Percentiles rank a stretch among this genome's conserved stretches.
Conservation (phyloP, 2,329 filamentous ascomycete species). For the Ophiostoma angusticollis region DNA sequence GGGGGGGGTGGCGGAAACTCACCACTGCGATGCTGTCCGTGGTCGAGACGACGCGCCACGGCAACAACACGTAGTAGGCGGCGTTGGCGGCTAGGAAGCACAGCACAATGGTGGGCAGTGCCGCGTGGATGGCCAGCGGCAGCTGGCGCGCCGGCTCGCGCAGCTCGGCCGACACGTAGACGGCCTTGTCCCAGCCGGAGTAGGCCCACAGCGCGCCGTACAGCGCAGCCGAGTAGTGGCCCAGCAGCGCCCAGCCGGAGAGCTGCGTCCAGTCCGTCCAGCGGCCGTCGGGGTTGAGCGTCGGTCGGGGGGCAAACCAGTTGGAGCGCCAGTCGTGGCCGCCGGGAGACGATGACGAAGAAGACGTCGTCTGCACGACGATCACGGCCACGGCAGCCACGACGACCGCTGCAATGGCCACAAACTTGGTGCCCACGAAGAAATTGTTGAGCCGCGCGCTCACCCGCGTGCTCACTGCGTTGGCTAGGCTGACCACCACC, state of each 20-base stretch:
- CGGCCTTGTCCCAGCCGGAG: constrained; percentile 53
- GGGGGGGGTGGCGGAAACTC: constrained; percentile 17
- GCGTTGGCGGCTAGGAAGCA: constrained; percentile 49
- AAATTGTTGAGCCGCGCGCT: constrained; percentile 42
- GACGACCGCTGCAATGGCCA: constrained; percentile 34
- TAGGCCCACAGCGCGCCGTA: constrained; percentile 54
- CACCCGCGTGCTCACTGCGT: constrained; percentile 42
- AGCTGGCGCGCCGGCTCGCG: constrained; percentile 38
- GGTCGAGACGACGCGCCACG: constrained; percentile 43
- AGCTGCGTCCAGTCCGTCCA: constrained; percentile 36
- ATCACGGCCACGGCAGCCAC: constrained; percentile 36
- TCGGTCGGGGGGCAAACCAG: constrained; percentile 44
- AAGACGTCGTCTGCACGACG: constrained; percentile 25
- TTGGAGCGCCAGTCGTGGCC: constrained; percentile 38
- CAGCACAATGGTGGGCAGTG: constrained; percentile 44
- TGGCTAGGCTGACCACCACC: constrained; percentile 33
- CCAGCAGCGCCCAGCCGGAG: constrained; percentile 44
- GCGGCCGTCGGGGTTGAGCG: constrained; percentile 34
- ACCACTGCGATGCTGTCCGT: constrained; percentile 53
- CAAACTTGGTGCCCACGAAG: constrained; percentile 42
- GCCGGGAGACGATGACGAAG: constrained; percentile 22
- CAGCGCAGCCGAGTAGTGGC: constrained; percentile 45
- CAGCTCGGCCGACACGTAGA: constrained; percentile 43
- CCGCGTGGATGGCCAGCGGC: constrained; percentile 48
- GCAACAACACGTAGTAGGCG: constrained; percentile 49